Evolutionary conservation across 2,329 filamentous ascomycete species (phyloP).

Genomic region (Penicillium decumbens): DNA sequence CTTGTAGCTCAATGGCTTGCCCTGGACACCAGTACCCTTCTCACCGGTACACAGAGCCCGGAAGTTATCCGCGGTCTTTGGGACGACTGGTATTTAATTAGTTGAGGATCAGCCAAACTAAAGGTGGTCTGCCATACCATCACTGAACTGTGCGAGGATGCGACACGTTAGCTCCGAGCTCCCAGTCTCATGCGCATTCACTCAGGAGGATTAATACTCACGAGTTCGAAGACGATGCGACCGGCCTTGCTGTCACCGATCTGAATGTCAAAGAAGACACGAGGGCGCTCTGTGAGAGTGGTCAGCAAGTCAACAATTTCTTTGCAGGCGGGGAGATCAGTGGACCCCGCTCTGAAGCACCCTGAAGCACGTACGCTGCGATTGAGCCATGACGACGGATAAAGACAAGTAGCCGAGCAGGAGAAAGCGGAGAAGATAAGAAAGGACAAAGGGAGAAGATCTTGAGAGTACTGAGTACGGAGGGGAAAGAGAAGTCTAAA

Average conservation of each 20-base stretch:
- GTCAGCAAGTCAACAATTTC: conserved; percentile 14
- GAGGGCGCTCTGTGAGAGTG: conserved; percentile 55
- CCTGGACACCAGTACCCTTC: conserved; percentile 75
- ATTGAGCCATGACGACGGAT: conserved; percentile 32
- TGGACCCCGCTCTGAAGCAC: conserved; percentile 26
- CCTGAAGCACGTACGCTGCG: conserved; percentile 29
- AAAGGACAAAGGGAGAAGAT: conserved; percentile 5
- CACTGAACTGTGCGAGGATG: conserved; percentile 42
- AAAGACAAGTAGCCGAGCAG: conserved; percentile 1
- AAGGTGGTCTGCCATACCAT: conserved; percentile 36
- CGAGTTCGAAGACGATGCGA: conserved; percentile 81
- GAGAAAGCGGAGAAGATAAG: conserved; percentile 5
- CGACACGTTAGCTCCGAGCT: conserved; percentile 15
- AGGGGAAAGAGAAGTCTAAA: conserved; percentile 11
- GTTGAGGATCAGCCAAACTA: not conserved
- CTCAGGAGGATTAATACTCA: conserved; percentile 37
- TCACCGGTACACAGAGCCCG: conserved; percentile 90
- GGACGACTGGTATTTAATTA: conserved; percentile 56
- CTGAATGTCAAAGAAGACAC: conserved; percentile 90
- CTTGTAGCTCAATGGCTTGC: conserved; percentile 89
- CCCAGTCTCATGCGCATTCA: conserved; percentile 2
- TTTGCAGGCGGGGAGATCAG: conserved; percentile 14
- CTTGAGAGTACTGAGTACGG: conserved; percentile 1
- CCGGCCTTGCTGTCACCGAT: conserved; percentile 70
- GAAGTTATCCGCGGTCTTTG: conserved; percentile 96